Evolutionary conservation across 306 rosid species (phyloP).

Genomic region (Biancaea sappan): DNA sequence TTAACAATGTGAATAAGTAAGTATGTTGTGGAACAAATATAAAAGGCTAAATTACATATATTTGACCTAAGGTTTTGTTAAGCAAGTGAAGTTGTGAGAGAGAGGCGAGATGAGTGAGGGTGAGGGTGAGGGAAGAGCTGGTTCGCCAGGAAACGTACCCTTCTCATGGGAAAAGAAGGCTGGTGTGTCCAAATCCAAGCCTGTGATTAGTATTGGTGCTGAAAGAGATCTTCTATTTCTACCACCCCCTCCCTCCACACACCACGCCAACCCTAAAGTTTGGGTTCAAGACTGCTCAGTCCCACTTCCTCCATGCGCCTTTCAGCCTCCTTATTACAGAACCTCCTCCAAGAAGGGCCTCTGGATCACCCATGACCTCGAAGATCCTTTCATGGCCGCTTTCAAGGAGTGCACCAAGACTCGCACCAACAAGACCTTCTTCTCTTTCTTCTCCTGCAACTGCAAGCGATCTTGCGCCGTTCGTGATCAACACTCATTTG

Average conservation of each 20-base stretch:
- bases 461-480: constrained; percentile 46
- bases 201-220: too few relatives aligned
- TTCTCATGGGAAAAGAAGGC: constrained; percentile 88
- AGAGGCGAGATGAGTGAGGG: too few relatives aligned
- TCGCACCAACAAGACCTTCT: background rate
- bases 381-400: constrained; percentile 65
- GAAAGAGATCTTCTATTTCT: too few relatives aligned
- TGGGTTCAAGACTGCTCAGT: constrained; percentile 43
- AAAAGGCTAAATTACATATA: too few relatives aligned
- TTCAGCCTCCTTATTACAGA: constrained; percentile 53
- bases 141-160: constrained; percentile 44
- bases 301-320: constrained; percentile 81
- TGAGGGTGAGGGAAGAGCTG: background rate
- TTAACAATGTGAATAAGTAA: too few relatives aligned
- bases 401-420: constrained; percentile 55
- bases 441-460: constrained; percentile 41
- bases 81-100: too few relatives aligned
- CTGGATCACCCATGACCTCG: constrained; percentile 32
- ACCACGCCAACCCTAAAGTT: too few relatives aligned
- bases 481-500: constrained; percentile 46
- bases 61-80: too few relatives aligned
- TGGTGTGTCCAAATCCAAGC: constrained; percentile 63
- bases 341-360: constrained; percentile 41
- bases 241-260: constrained; percentile 61
- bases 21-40: background rate